A percentile compares a stretch with the other conserved stretches of the same genome.
phyloP scores from a whole-genome alignment of 2,329 filamentous ascomycete species.

The Aureobasidium sp. region DNA sequence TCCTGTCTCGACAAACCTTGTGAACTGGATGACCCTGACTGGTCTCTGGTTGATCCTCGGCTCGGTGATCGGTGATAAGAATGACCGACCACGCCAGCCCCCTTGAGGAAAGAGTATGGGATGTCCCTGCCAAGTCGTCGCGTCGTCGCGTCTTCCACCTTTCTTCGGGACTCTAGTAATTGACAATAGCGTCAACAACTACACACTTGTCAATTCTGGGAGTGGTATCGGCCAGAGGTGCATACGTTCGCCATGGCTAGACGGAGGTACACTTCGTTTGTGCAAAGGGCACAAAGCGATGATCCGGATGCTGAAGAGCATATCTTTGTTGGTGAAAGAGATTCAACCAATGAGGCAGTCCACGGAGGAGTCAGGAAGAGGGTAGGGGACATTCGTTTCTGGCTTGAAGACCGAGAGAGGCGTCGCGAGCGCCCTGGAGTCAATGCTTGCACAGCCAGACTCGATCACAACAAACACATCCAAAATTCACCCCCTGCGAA shows the following conservation, averaged over 20 bases:
- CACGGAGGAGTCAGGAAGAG: not conserved
- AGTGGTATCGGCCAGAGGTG: not conserved
- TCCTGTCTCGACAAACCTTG: not conserved
- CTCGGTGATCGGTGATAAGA: not conserved
- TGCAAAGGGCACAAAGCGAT: not conserved
- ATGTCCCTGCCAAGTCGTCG: not conserved
- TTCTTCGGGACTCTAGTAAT: not conserved
- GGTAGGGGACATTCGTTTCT: not conserved
- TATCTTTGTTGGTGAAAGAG: not conserved
- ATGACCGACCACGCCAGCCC: slow-evolving; percentile 1
- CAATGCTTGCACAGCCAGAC: not conserved
- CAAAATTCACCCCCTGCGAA: not conserved
- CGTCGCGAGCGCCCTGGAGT: not conserved
- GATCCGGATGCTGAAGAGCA: not conserved
- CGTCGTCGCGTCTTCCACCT: slow-evolving; percentile 8
- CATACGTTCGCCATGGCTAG: not conserved
- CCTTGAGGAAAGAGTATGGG: not conserved
- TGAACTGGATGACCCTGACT: not conserved
- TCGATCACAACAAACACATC: not conserved
- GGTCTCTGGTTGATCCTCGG: not conserved
- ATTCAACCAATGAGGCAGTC: too few relatives aligned
- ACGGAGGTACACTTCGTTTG: not conserved
- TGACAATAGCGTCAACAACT: not conserved
- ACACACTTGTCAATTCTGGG: not conserved
- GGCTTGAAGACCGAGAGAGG: not conserved